These are phyloP conservation scores for Calocera cornea DNA, from an alignment of 768 basidiomycete genomes.

Conservation along the genomic window DNA sequence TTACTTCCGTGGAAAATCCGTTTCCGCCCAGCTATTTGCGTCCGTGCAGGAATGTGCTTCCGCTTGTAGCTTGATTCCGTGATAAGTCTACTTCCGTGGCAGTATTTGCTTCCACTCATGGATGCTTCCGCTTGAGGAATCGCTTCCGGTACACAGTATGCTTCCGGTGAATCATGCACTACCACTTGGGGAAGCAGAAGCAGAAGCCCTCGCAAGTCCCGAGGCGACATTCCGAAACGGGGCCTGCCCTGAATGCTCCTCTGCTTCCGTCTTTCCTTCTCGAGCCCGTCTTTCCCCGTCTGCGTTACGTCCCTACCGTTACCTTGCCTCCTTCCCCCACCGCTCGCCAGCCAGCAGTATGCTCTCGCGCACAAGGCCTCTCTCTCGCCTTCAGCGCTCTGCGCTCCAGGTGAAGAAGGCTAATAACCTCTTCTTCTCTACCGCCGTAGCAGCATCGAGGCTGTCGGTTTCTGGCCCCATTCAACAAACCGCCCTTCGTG, in stretches of 20 bases:
- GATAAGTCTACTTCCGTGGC: no score
- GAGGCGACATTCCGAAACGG: not conserved
- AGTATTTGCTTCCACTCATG: no score
- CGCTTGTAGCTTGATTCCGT: no score
- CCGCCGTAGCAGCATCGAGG: slow-evolving; percentile 46
- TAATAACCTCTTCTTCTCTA: slow-evolving; percentile 69
- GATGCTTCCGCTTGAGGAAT: no score
- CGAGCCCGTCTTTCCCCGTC: not conserved
- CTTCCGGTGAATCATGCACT: no score
- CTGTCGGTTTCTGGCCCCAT: not conserved
- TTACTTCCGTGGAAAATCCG: no score
- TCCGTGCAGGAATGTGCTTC: no score
- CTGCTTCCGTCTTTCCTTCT: slow-evolving; percentile 9
- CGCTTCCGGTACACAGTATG: no score
- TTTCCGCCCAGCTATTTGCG: no score
- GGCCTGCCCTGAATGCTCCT: not conserved
- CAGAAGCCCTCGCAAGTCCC: no score
- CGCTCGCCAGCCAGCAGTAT: slow-evolving; percentile 8
- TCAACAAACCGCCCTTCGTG: slow-evolving; percentile 24
- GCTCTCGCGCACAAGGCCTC: slow-evolving; percentile 79
- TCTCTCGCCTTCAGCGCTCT: slow-evolving; percentile 77
- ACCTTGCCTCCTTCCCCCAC: not conserved
- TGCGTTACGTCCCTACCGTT: not conserved
- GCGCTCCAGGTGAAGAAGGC: slow-evolving; percentile 61
- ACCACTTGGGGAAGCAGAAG: no score